phyloP scores from a whole-genome alignment of 805 yeast genomes.

The Yamadazyma paraphyllophila region DNA sequence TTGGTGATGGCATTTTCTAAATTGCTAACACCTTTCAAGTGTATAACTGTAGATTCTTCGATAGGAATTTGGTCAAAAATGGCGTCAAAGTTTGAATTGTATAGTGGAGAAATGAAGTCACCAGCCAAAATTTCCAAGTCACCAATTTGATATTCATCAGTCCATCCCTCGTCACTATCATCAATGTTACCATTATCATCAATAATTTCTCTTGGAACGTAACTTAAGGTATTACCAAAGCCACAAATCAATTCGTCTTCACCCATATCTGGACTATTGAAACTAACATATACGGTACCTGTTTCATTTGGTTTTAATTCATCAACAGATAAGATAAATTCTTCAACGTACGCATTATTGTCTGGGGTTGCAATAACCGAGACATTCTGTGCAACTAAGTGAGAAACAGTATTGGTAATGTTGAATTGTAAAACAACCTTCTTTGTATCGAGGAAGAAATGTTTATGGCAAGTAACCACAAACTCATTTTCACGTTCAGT shows the following conservation, averaged over 20 bases:
- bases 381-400: conserved; percentile 73
- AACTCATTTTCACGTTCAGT: conserved; percentile 94
- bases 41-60: conserved; percentile 65
- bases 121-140: conserved; percentile 72
- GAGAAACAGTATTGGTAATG: conserved; percentile 80
- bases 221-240: conserved; percentile 67
- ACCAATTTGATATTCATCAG: conserved; percentile 91
- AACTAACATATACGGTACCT: conserved; percentile 78
- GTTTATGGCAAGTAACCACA: conserved; percentile 81
- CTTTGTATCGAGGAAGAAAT: conserved; percentile 65
- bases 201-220: conserved; percentile 76
- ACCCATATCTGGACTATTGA: conserved; percentile 55
- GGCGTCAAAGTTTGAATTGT: conserved; percentile 70
- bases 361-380: conserved; percentile 67
- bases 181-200: conserved; percentile 58
- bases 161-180: conserved; percentile 76
- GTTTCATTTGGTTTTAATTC: conserved; percentile 66
- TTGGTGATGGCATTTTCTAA: conserved; percentile 47
- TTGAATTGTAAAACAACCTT: conserved; percentile 77
- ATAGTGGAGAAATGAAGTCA: conserved; percentile 77
- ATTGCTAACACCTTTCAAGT: conserved; percentile 45
- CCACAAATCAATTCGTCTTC: conserved; percentile 35
- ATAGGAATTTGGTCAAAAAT: conserved; percentile 69
- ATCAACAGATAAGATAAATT: conserved; percentile 71
- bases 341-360: conserved; percentile 56